Percentiles rank a stretch among this genome's conserved stretches.
Conservation (phyloP, 1,284 basidiomycete species). For the Apiotrichum gracile region DNA sequence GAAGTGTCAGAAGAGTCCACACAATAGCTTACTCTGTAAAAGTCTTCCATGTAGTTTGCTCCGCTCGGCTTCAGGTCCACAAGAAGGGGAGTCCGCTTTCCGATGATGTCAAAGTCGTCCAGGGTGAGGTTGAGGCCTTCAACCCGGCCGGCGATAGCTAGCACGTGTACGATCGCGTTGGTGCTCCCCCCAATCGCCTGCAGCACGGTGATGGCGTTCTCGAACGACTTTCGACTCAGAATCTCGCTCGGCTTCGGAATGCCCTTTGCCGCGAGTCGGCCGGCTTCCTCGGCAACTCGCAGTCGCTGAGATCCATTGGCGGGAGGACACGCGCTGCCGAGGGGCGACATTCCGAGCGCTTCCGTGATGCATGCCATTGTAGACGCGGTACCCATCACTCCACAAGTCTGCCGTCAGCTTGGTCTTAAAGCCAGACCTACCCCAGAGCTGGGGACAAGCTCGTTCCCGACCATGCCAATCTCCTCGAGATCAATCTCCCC, state of each 20-base stretch:
- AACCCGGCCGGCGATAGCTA: constrained; percentile 48
- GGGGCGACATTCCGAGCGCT: constrained; percentile 39
- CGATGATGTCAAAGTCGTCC: constrained; percentile 47
- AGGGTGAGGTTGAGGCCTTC: constrained; percentile 44
- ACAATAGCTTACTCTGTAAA: constrained; percentile 32
- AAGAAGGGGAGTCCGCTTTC: constrained; percentile 45
- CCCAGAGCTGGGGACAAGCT: constrained; percentile 40
- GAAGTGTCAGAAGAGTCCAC: not conserved
- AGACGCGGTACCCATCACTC: constrained; percentile 45
- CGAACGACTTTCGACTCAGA: constrained; percentile 46
- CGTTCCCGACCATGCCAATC: constrained; percentile 37
- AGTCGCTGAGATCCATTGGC: constrained; percentile 38
- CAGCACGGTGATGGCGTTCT: constrained; percentile 49
- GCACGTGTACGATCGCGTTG: constrained; percentile 49
- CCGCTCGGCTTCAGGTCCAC: constrained; percentile 50
- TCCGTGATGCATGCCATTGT: constrained; percentile 45
- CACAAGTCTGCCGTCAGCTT: constrained; percentile 30
- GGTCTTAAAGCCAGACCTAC: constrained; percentile 18
- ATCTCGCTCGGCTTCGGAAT: constrained; percentile 44
- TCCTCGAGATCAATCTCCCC: constrained; percentile 43
- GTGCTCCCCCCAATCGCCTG: constrained; percentile 50
- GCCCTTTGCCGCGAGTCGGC: constrained; percentile 19
- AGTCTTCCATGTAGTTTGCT: constrained; percentile 49
- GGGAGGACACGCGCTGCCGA: constrained; percentile 39
- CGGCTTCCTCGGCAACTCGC: constrained; percentile 38